Evolutionary conservation across 2,329 filamentous ascomycete species (phyloP).

Genomic region (Pezicula rhizophila): DNA sequence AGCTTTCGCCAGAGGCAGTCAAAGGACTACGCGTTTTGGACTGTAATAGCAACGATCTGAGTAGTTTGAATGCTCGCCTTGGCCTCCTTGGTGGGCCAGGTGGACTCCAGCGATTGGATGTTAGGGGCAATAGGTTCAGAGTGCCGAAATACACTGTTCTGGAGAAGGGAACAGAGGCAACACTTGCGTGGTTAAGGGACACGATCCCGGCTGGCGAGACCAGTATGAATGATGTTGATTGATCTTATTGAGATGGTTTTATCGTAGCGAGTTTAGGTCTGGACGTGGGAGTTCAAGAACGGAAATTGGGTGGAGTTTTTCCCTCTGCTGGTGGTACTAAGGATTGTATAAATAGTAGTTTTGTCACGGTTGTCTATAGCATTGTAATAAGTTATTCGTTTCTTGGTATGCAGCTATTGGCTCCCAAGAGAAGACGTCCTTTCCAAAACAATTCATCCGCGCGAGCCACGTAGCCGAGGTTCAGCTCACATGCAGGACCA

Average conservation of each 20-base stretch:
- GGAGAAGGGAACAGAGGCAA: conserved; percentile 80
- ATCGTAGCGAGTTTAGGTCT: too few species aligned
- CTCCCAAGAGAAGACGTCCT: too few species aligned
- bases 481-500: neutral
- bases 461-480: neutral
- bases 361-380: too few species aligned
- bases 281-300: too few species aligned
- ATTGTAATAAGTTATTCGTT: too few species aligned
- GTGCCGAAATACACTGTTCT: conserved; percentile 81
- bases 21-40: conserved; percentile 71
- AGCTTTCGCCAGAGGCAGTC: conserved; percentile 67
- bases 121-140: conserved; percentile 79
- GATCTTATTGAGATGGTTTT: neutral
- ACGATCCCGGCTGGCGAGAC: conserved; percentile 54
- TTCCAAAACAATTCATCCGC: too few species aligned
- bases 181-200: conserved; percentile 73
- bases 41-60: conserved; percentile 79
- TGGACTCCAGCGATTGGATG: conserved; percentile 61
- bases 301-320: too few species aligned
- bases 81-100: conserved; percentile 64
- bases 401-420: too few species aligned
- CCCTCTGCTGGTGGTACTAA: too few species aligned
- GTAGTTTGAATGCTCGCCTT: conserved; percentile 71
- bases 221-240: conserved; percentile 19
- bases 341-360: too few species aligned